These are phyloP conservation scores for Cucumis variabilis DNA, from an alignment of 331 rosid genomes.

Conservation along the genomic window DNA sequence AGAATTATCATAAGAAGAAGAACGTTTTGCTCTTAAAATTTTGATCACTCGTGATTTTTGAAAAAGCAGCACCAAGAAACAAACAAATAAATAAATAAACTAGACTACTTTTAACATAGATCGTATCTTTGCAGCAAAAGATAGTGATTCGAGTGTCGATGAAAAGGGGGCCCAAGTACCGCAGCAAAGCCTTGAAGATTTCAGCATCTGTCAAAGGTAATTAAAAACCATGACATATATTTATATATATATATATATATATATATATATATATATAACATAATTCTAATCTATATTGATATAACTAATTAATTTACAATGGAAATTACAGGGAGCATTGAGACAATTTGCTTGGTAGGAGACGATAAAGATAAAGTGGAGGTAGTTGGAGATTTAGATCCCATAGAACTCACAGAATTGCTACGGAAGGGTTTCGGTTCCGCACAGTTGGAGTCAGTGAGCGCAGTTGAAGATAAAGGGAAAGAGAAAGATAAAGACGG, in stretches of 20 bases:
- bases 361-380: constrained; percentile 10
- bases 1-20: no score
- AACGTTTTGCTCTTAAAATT: no score
- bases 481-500: not conserved
- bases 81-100: no score
- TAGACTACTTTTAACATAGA: no score
- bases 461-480: not conserved
- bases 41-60: no score
- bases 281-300: no score
- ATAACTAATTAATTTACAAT: no score
- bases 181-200: constrained; percentile 15
- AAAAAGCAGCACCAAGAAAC: no score
- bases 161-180: not conserved
- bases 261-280: no score
- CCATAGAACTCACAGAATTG: not conserved
- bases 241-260: no score
- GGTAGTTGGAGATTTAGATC: not conserved
- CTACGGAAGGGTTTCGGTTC: constrained; percentile 4
- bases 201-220: constrained; percentile 3
- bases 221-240: not conserved
- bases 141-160: not conserved
- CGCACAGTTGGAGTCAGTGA: not conserved
- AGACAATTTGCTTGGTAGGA: not conserved
- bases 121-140: not conserved
- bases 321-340: not conserved